Evolutionary conservation across 345 rosid species (phyloP), one percentile per base, ranked within the genome.

Genomic region (Syzygium grande): DNA sequence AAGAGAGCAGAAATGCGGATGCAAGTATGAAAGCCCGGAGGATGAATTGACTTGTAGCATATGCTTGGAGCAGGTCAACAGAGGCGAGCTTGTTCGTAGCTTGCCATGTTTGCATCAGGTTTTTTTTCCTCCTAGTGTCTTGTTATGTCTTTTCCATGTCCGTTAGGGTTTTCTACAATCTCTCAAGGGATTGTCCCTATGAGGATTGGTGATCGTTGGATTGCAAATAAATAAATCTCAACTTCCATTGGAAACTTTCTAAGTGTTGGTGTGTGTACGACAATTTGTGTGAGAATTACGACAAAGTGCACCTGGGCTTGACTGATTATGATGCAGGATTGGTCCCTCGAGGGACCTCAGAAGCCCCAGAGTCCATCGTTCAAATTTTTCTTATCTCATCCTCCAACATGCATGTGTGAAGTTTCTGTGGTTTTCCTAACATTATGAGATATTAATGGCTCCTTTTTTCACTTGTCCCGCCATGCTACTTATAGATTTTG

Each of bases 31-130:
- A 90, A 89, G 53, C 92, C 87, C 89, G 49, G 95, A 93, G 86
- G 95, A 95, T 91, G 96, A 92, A 77, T 86, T 94, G 87, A 92
- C 96, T 30, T 95, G 97, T 91, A 92, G 94, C 58, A 92, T 94
- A 84, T 94, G 96, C 91, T 93, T 95, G 94, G 97, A 95, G 90
- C 95, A 91, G 90, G 96, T 95, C 58, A 91, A 91, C 89, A 46
- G 89, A 22, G 97, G 94, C 29, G 96, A 95, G 89, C 92, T 95
- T 88, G 92, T 95, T 61, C 94, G 97, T 29, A 93, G 97, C 91
- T 89, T 95, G 88, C 97, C 95, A 84, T 95, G 96, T 88, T 92
- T 93, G 90, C 97, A 94, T 89, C 97, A 94, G 96, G 97, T 95
- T 80, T 87, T 27, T 86, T 34, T 79, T 87, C 65, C 77, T 38